Base-by-base conservation (phyloP, 768 basidiomycete species). In the Kwoniella dejecticola region DNA sequence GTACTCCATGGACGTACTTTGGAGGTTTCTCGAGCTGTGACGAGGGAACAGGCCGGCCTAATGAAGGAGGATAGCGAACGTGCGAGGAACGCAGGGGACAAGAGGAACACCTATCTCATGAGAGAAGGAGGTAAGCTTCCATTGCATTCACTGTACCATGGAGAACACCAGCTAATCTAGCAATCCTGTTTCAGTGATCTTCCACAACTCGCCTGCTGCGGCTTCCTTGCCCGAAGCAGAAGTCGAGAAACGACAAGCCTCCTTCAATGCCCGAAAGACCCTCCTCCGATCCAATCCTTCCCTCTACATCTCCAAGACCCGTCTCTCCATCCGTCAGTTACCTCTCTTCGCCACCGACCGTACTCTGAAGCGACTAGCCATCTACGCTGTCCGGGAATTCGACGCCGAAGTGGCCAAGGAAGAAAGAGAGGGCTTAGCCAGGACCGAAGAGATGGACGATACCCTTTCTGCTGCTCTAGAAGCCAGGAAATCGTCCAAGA, bases 51-150 rank as follows among this genome's bases (percentile, higher is more conserved):
- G 66, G 96, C 96, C 5, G 84, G 85, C 4, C 89, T 89, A 77
- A 84, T 97, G 47, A 90, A 89, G 74, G 93, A 96, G 63, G 89
- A 88, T 17, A 88, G 89, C 3, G 87, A 86, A 72, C 83, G 84
- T 62, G 76, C 77, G 15, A 83, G 91, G 48, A 87, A 91, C 78
- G 94, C 94, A 78, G 87, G 88, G 0, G 96, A 99, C 79, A 94
- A 95, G 77, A 85, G 95, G 23, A 96, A 97, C 75, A 86, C 96
- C 75, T 97, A 99, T 77, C 85, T 99, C 61, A 84, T 99, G 68
- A 86, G 91, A 12, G 96, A 99, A 85, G 96, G 96, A 82, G 90
- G 94, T 90, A 72, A 19, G 33, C 12, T 23, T 31, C 29, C 2
- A 2, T 26, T 27, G 36, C 8, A 38, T 38, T n/a, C n/a, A n/a